These are phyloP conservation scores for Clonostachys solani DNA, from an alignment of 2,329 filamentous ascomycete species.

Conservation along the genomic window DNA sequence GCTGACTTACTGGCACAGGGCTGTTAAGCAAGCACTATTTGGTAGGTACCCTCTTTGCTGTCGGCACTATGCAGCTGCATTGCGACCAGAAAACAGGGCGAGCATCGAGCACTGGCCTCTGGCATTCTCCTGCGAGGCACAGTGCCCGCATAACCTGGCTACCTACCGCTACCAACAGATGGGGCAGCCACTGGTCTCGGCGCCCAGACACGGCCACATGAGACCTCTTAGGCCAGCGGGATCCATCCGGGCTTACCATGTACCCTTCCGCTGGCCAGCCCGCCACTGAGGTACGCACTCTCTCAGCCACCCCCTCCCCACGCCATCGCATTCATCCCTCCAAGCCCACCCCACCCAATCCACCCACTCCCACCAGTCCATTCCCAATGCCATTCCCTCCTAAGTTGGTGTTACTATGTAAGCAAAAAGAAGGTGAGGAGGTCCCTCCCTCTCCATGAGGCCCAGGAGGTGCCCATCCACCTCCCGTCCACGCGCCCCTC, in stretches of 20 bases:
- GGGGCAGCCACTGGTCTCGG: conserved; percentile 14
- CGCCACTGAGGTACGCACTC: neutral
- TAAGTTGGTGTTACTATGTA: neutral
- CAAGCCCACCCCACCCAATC: neutral
- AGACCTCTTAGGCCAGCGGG: neutral
- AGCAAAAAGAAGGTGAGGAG: no score
- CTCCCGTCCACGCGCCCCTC: neutral
- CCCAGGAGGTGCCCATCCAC: neutral
- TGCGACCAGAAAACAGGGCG: neutral
- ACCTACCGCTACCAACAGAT: neutral
- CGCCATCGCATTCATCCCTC: neutral
- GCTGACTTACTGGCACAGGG: no score
- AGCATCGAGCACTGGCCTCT: neutral
- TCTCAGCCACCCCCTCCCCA: conserved; percentile 5
- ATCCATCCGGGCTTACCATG: neutral
- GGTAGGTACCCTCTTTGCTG: no score
- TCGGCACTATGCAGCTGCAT: no score
- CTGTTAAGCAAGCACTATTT: no score
- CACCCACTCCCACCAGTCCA: neutral
- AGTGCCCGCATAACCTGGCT: neutral
- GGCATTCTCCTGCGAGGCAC: neutral
- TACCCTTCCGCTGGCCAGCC: neutral
- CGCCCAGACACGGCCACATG: conserved; percentile 14
- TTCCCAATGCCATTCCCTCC: neutral
- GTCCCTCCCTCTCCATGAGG: neutral